Evolutionary conservation across 2,329 filamentous ascomycete genomes (phyloP).

Genomic region (Phyllosticta capitalensis): DNA sequence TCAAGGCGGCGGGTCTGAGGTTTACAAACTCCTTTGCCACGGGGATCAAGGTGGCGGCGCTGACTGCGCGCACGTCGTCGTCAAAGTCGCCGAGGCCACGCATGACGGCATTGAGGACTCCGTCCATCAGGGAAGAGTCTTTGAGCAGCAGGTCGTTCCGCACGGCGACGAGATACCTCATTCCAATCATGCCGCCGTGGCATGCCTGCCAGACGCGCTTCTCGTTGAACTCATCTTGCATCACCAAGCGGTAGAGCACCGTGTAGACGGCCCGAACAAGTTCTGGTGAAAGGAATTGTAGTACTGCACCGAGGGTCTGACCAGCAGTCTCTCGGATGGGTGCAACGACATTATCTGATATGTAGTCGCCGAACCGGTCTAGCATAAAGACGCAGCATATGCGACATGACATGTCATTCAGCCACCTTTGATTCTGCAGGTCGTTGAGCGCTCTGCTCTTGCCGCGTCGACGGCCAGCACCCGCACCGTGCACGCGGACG

Average conservation of each 20-base stretch:
- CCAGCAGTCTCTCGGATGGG: constrained; percentile 93
- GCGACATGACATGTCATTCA: constrained; percentile 90
- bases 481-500: constrained; percentile 79
- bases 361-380: constrained; percentile 94
- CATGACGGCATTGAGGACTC: constrained; percentile 86
- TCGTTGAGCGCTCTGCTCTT: constrained; percentile 69
- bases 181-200: constrained; percentile 94
- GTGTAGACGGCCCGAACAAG: constrained; percentile 80
- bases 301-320: constrained; percentile 79
- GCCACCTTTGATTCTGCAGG: constrained; percentile 68
- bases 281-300: constrained; percentile 69
- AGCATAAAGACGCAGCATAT: constrained; percentile 95
- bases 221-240: constrained; percentile 72
- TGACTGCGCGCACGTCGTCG: constrained; percentile 93
- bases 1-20: constrained; percentile 67
- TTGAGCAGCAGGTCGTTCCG: constrained; percentile 83
- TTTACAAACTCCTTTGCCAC: constrained; percentile 92
- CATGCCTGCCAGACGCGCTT: constrained; percentile 85
- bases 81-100: constrained; percentile 84
- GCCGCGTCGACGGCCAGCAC: constrained; percentile 68
- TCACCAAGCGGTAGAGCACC: constrained; percentile 80
- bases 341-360: constrained; percentile 92
- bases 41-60: constrained; percentile 91
- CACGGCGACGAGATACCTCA: constrained; percentile 91
- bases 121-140: constrained; percentile 80